phyloP scores from a whole-genome alignment of 1,139 yeast species.

The Pichia cactophila region DNA sequence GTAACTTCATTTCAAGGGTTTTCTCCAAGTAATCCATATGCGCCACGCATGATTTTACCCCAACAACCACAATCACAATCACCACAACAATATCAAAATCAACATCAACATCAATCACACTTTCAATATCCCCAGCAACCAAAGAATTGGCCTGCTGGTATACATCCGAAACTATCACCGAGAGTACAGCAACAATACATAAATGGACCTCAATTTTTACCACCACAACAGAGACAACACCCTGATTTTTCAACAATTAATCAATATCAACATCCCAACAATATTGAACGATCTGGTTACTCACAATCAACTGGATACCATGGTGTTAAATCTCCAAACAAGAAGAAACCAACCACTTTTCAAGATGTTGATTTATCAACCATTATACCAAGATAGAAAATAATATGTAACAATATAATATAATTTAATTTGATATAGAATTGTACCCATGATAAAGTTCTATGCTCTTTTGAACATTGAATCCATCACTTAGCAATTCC shows the following conservation, averaged over 20 bases:
- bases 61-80: neutral
- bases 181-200: neutral
- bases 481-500: constrained; percentile 39
- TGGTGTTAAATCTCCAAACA: neutral
- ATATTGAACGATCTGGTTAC: neutral
- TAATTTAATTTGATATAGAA: neutral
- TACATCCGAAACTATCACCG: neutral
- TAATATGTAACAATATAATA: neutral
- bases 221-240: neutral
- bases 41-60: neutral
- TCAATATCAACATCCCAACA: neutral
- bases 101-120: no score
- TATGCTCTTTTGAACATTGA: constrained; percentile 40
- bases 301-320: neutral
- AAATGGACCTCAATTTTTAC: neutral
- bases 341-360: neutral
- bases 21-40: neutral
- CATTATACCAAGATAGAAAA: neutral
- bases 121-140: neutral
- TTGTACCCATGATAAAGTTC: constrained; percentile 27
- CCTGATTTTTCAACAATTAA: neutral
- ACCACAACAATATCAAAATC: neutral
- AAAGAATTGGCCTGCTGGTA: neutral
- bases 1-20: neutral
- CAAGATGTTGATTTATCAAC: neutral